A percentile compares a stretch with the other conserved stretches of the same genome.
phyloP scores from a whole-genome alignment of 805 yeast species.

The Ogataea dorogensis region DNA sequence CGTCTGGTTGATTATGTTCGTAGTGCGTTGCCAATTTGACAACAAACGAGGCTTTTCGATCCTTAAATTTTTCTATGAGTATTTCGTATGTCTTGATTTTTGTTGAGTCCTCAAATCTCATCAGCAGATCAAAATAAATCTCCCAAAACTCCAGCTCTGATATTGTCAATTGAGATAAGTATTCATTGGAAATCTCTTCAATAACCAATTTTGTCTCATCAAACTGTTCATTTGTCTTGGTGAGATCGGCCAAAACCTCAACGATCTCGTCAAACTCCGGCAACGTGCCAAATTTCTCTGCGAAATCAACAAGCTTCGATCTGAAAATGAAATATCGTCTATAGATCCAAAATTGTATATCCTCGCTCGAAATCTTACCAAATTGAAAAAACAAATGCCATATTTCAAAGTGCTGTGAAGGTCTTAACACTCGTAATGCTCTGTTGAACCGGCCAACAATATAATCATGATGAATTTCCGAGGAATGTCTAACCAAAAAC shows the following conservation, averaged over 20 bases:
- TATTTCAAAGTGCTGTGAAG: conserved; percentile 52
- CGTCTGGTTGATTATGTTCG: conserved; percentile 37
- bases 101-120: conserved; percentile 14
- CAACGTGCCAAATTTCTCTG: conserved; percentile 3
- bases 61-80: conserved; percentile 50
- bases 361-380: conserved; percentile 44
- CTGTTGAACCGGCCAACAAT: conserved; percentile 47
- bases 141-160: conserved; percentile 50
- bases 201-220: conserved; percentile 26
- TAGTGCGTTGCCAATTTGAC: conserved; percentile 49
- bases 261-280: conserved; percentile 34
- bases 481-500: conserved; percentile 37
- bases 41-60: conserved; percentile 52
- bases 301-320: conserved; percentile 8
- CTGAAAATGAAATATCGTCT: conserved; percentile 32
- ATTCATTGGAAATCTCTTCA: conserved; percentile 34
- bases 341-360: conserved; percentile 35
- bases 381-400: conserved; percentile 55
- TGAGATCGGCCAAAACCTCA: conserved; percentile 30
- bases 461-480: conserved; percentile 33
- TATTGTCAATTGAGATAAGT: conserved; percentile 35
- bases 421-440: conserved; percentile 48
- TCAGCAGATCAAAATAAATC: conserved; percentile 43
- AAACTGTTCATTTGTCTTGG: conserved; percentile 12
- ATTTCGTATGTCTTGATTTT: conserved; percentile 30